These are phyloP conservation scores for Pyrenophora tritici-repentis DNA, from an alignment of 2,329 filamentous ascomycete species.

Conservation along the genomic window DNA sequence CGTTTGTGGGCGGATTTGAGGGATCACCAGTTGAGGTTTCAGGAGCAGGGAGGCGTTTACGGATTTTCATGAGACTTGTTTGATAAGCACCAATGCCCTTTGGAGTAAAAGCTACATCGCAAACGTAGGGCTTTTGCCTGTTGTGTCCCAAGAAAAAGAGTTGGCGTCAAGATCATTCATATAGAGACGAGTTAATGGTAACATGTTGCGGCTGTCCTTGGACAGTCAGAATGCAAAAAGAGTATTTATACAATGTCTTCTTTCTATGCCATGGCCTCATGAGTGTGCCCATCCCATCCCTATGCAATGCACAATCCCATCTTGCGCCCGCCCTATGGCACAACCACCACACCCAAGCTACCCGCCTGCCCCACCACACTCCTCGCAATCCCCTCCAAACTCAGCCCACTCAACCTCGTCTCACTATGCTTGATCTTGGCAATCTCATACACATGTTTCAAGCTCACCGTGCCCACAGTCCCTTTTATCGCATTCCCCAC, in stretches of 20 bases:
- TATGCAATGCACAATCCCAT: neutral
- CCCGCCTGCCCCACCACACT: conserved; percentile 67
- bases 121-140: no score
- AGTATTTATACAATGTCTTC: no score
- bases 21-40: conserved; percentile 76
- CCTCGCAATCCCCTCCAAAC: conserved; percentile 77
- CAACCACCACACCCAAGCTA: conserved; percentile 56
- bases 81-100: neutral
- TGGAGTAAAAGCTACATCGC: no score
- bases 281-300: neutral
- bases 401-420: conserved; percentile 66
- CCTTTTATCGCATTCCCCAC: conserved; percentile 70
- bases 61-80: conserved; percentile 29
- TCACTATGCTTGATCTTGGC: conserved; percentile 83
- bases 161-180: no score
- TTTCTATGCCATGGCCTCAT: neutral
- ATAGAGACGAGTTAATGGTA: no score
- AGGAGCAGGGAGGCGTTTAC: conserved; percentile 65
- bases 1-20: conserved; percentile 77
- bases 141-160: no score
- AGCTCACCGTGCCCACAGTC: conserved; percentile 78
- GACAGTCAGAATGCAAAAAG: no score
- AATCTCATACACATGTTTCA: conserved; percentile 98
- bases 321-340: conserved; percentile 44
- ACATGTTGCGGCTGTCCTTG: no score